Conservation (phyloP, 1,284 basidiomycete species). For the Apiotrichum mycotoxinovorans region DNA sequence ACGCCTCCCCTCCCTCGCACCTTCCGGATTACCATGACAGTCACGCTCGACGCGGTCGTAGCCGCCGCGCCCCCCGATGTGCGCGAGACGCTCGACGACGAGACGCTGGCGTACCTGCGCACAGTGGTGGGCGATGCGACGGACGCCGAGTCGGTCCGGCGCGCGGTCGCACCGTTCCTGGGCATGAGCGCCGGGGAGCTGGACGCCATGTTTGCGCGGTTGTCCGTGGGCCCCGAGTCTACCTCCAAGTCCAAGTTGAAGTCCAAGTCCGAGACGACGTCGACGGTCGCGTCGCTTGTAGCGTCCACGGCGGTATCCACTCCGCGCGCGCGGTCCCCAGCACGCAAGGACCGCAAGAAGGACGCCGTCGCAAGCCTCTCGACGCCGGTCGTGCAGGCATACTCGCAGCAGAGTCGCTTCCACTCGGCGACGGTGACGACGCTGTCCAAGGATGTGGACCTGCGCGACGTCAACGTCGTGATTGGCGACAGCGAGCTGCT, state of each 20-base stretch:
- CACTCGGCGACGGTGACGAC: slow-evolving; percentile 53
- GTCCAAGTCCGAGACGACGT: too few species aligned
- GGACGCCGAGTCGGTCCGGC: slow-evolving; percentile 1
- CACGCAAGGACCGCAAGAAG: slow-evolving; percentile 2
- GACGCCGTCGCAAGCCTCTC: not conserved
- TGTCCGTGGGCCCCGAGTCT: not conserved
- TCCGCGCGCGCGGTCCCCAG: not conserved
- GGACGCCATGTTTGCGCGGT: slow-evolving; percentile 13
- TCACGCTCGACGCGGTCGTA: slow-evolving; percentile 15
- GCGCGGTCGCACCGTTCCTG: slow-evolving; percentile 15
- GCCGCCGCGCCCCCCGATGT: slow-evolving; percentile 11
- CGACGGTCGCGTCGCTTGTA: not conserved
- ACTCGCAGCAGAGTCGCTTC: slow-evolving; percentile 53
- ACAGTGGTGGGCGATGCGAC: slow-evolving; percentile 8
- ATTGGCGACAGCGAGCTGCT: slow-evolving; percentile 57
- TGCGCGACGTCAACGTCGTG: slow-evolving; percentile 54
- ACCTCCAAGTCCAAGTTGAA: not conserved
- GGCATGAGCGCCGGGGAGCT: slow-evolving; percentile 12
- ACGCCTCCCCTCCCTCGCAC: too few species aligned
- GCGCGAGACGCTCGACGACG: slow-evolving; percentile 17
- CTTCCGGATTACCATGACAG: too few species aligned
- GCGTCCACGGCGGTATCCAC: not conserved
- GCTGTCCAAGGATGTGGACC: slow-evolving; percentile 53
- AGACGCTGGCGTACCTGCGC: slow-evolving; percentile 11
- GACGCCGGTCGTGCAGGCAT: slow-evolving; percentile 8